Evolutionary conservation across 2,329 filamentous ascomycete species (phyloP), one percentile per base, ranked within the genome.

Genomic region (Colletotrichum camelliae): DNA sequence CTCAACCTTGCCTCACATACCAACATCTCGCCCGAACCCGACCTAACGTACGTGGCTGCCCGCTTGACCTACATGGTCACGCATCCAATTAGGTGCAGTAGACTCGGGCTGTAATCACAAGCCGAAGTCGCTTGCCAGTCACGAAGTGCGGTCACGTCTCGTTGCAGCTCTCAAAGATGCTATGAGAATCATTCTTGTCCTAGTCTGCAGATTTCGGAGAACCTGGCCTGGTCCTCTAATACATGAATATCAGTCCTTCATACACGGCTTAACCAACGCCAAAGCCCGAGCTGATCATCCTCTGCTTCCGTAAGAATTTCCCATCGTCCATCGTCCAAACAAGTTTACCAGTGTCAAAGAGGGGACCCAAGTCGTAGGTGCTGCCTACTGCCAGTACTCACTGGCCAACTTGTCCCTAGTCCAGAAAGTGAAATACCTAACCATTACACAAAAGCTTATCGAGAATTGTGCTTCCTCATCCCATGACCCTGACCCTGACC

Each of bases 401-500:
- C 15, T 37, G 27, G 16, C 65, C 58, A 65, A 48, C 31, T 68
- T 64, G 33, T 68, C 58, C 65, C 35, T 18, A 52, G 21, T 31
- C 58, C 70, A 74, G 70, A 75, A 73, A 64, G 58, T 68, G 57
- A 75, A 72, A 37, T 62, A 62, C 27, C 58, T 76, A 74, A 58
- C 37, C 70, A 74, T 76, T 74, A 76, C 74, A 74, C 70, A 66
- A 76, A 69, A 74, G 35, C 70, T 24, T 74, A 76, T 74, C 74
- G 31, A 76, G 74, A 74, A 74, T 69, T 74, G 70, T 65, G 57
- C 58, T 55, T 76, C 65, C 21, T 69, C 39, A 16, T 65, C 57
- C 48, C 65, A 29, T 69, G 64, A 52, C n/a, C 43, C 43, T 13
- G 39, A 37, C 15, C 48, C 21, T 74, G 35, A 73, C 43, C 52